Evolutionary conservation across 768 basidiomycete species (phyloP).

Genomic region (Leccinum arenicola): DNA sequence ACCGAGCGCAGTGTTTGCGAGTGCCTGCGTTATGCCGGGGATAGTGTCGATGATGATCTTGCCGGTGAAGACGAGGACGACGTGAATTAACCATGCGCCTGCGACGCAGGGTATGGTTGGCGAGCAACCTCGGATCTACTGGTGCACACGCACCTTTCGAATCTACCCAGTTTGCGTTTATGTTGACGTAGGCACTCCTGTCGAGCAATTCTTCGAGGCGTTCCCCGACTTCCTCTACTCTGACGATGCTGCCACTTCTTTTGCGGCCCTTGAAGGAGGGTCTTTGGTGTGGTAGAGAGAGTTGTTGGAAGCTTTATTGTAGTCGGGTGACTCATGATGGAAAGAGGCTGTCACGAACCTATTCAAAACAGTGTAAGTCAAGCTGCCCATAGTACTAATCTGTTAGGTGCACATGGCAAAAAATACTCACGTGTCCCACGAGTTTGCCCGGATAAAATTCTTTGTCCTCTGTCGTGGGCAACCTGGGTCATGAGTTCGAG

Average conservation of each 20-base stretch:
- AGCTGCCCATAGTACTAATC: too few species aligned
- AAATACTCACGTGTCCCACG: too few species aligned
- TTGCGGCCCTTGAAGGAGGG: conserved; percentile 42
- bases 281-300: conserved; percentile 32
- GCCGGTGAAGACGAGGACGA: conserved; percentile 84
- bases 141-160: conserved; percentile 61
- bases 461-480: too few species aligned
- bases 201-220: conserved; percentile 74
- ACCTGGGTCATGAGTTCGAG: too few species aligned
- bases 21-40: conserved; percentile 80
- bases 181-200: conserved; percentile 76
- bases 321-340: conserved; percentile 48
- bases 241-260: conserved; percentile 76
- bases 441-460: too few species aligned
- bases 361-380: too few species aligned
- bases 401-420: too few species aligned
- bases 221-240: conserved; percentile 79
- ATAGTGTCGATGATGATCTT: conserved; percentile 93
- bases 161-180: conserved; percentile 93
- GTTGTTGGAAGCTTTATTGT: conserved; percentile 54
- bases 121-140: conserved; percentile 3
- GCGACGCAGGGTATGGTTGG: conserved; percentile 4
- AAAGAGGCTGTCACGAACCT: not conserved
- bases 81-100: conserved; percentile 99
- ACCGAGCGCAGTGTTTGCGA: too few species aligned